Conservation (phyloP, 2,329 filamentous ascomycete species). For the Paracoccidioides lutzii region DNA sequence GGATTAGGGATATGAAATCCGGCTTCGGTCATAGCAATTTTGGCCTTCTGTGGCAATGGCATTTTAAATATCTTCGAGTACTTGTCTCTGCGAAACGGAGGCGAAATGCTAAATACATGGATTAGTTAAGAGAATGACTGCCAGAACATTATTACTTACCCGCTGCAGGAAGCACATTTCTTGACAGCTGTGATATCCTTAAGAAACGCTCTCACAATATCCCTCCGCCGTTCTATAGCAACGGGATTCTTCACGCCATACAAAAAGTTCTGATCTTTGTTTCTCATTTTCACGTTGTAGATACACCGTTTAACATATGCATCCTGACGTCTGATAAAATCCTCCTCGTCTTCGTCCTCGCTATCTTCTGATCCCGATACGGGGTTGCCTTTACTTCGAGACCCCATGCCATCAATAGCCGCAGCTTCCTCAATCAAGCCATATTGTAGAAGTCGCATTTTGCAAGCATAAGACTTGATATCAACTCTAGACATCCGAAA, state of each 20-base stretch:
- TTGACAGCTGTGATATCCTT: slow-evolving; percentile 55
- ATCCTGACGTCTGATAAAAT: slow-evolving; percentile 44
- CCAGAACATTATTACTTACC: slow-evolving; percentile 23
- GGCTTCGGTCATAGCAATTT: slow-evolving; percentile 59
- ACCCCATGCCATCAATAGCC: slow-evolving; percentile 40
- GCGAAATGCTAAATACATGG: slow-evolving; percentile 49
- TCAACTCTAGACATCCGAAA: slow-evolving; percentile 67
- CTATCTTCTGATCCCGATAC: slow-evolving; percentile 51
- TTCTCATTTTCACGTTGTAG: slow-evolving; percentile 42
- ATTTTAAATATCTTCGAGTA: slow-evolving; percentile 92
- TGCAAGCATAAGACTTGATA: slow-evolving; percentile 68
- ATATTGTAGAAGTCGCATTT: slow-evolving; percentile 72
- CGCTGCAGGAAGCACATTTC: slow-evolving; percentile 54
- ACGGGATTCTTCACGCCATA: slow-evolving; percentile 65
- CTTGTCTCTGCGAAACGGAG: slow-evolving; percentile 74
- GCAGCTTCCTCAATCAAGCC: slow-evolving; percentile 62
- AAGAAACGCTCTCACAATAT: slow-evolving; percentile 70
- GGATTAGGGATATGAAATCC: slow-evolving; percentile 59
- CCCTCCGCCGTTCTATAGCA: slow-evolving; percentile 60
- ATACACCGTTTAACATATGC: slow-evolving; percentile 64
- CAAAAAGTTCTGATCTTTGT: slow-evolving; percentile 29
- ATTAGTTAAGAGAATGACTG: not conserved
- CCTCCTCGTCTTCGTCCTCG: slow-evolving; percentile 45
- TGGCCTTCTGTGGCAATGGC: slow-evolving; percentile 59
- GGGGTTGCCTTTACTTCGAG: slow-evolving; percentile 34